Conservation (phyloP, 2,329 filamentous ascomycete species). For the Beauveria rudraprayagi region DNA sequence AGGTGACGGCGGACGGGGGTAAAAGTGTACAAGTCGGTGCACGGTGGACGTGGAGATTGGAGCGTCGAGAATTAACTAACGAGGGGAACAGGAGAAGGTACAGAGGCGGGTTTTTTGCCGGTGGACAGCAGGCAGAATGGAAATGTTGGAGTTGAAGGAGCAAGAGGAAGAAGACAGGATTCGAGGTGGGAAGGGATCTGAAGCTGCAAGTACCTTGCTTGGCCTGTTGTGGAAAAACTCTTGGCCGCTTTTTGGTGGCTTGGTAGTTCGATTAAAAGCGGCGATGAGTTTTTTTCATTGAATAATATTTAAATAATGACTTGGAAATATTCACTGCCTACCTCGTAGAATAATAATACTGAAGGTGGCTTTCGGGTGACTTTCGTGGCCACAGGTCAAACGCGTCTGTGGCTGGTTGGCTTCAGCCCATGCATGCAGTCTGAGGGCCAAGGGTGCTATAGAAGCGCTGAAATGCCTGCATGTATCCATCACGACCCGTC, state of each 20-base stretch:
- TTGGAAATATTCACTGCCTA: too few species aligned
- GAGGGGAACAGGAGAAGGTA: neutral
- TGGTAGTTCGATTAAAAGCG: too few species aligned
- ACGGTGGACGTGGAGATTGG: neutral
- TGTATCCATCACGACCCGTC: too few species aligned
- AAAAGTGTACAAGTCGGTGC: neutral
- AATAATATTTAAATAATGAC: too few species aligned
- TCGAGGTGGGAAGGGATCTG: neutral
- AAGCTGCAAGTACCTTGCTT: neutral
- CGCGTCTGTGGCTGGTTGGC: neutral
- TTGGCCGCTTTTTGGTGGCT: too few species aligned
- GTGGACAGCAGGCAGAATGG: too few species aligned
- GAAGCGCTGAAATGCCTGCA: too few species aligned
- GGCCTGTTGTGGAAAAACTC: neutral
- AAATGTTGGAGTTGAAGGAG: neutral
- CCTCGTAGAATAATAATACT: too few species aligned
- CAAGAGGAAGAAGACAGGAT: neutral
- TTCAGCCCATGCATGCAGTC: conserved; percentile 1
- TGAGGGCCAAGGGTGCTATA: neutral
- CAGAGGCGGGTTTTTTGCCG: neutral
- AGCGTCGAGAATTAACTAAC: neutral
- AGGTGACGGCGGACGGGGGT: neutral
- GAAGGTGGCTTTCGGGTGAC: neutral
- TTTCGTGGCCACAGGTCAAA: too few species aligned
- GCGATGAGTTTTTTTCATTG: too few species aligned